A percentile compares a stretch with the other conserved stretches of the same genome.
phyloP scores from a whole-genome alignment of 176 grass and related monocot species.

The Avena eriantha region DNA sequence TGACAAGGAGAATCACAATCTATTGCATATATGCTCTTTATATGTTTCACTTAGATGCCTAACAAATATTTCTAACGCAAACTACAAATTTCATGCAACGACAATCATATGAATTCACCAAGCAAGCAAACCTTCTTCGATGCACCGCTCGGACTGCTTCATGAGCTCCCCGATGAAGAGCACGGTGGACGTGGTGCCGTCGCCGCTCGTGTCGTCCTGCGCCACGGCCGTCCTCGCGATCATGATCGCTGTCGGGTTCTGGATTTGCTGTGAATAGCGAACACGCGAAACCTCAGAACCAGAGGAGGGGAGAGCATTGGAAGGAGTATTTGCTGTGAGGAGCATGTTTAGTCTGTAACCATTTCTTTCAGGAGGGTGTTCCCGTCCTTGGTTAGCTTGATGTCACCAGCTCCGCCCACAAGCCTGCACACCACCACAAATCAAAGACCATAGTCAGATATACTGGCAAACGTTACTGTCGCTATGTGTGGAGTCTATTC shows the following conservation, averaged over 20 bases:
- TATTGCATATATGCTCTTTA: too few relatives aligned
- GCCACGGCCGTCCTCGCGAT: slow-evolving; percentile 91
- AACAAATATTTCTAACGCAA: neutral
- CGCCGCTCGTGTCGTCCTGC: slow-evolving; percentile 81
- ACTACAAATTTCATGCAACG: neutral
- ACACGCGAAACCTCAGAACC: neutral
- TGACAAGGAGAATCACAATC: too few relatives aligned
- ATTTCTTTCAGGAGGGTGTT: slow-evolving; percentile 98
- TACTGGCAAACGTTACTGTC: neutral
- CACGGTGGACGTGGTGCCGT: slow-evolving; percentile 93
- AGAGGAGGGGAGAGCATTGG: neutral
- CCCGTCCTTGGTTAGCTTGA: slow-evolving; percentile 97
- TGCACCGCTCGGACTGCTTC: slow-evolving; percentile 89
- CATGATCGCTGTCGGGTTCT: slow-evolving; percentile 98
- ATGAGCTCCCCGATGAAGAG: slow-evolving; percentile 97
- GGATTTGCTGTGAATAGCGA: slow-evolving; percentile 72
- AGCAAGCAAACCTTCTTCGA: slow-evolving; percentile 63
- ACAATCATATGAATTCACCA: too few relatives aligned
- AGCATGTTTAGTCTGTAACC: slow-evolving; percentile 36
- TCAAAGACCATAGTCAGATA: neutral
- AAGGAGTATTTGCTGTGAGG: neutral
- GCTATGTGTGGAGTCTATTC: neutral
- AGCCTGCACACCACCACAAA: slow-evolving; percentile 55
- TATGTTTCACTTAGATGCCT: too few relatives aligned
- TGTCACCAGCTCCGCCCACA: slow-evolving; percentile 92